A percentile compares a stretch with the other conserved stretches of the same genome.
Conservation (phyloP, 257 asterid genomes). For the Handroanthus guayacan region DNA sequence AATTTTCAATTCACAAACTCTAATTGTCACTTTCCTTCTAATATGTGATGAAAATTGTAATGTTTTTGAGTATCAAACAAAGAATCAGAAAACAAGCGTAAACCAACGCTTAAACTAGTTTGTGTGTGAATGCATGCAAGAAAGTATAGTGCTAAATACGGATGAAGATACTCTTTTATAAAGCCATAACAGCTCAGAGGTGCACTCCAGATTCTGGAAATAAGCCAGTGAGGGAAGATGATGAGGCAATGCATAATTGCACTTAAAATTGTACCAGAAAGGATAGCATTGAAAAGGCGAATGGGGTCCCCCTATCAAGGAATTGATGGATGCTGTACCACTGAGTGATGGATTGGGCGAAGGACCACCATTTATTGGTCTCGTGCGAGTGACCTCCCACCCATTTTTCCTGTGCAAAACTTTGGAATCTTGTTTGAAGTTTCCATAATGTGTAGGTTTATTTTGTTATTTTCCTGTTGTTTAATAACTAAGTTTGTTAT, state of each 20-base stretch:
- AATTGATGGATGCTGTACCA: constrained; percentile 45
- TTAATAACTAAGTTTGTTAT: constrained; percentile 4
- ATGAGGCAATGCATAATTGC: constrained; percentile 38
- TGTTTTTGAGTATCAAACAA: too few relatives aligned
- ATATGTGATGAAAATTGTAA: too few relatives aligned
- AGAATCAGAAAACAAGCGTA: too few relatives aligned
- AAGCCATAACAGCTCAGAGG: constrained; percentile 21
- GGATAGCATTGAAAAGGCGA: constrained; percentile 30
- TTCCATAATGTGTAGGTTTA: constrained; percentile 29
- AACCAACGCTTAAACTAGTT: too few relatives aligned
- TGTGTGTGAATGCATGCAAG: too few relatives aligned
- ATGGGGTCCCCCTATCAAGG: constrained; percentile 43
- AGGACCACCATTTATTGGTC: constrained; percentile 68
- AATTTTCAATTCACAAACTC: too few relatives aligned
- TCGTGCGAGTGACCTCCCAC: constrained; percentile 38
- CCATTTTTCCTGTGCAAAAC: constrained; percentile 32
- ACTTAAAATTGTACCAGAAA: constrained; percentile 22
- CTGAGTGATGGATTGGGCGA: constrained; percentile 45
- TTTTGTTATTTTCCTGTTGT: constrained; percentile 10
- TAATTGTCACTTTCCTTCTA: too few relatives aligned
- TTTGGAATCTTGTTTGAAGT: constrained; percentile 34
- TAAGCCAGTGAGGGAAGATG: constrained; percentile 2
- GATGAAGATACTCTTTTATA: too few relatives aligned
- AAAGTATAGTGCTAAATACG: too few relatives aligned
- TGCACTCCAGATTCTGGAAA: constrained; percentile 20